A percentile compares a stretch with the other conserved stretches of the same genome.
Conservation (phyloP, 2,329 filamentous ascomycete genomes). For the Sordariomycetes sp. region DNA sequence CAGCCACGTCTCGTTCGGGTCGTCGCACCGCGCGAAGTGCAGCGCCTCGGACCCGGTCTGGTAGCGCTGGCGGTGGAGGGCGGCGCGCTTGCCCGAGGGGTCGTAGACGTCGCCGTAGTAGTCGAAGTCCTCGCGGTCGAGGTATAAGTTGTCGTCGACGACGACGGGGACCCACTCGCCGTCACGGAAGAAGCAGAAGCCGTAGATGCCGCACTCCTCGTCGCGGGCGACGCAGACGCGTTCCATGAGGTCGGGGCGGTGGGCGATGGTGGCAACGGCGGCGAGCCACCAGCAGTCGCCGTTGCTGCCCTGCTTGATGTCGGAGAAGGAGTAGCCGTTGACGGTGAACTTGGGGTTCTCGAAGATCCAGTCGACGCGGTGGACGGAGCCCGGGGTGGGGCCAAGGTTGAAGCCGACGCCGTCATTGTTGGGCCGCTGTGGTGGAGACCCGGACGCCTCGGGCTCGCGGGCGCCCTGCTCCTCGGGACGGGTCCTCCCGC, state of each 20-base stretch:
- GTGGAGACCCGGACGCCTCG: not conserved
- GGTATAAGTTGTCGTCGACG: conserved; percentile 45
- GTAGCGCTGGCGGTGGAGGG: conserved; percentile 48
- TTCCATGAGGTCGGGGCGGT: conserved; percentile 50
- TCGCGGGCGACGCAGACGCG: conserved; percentile 63
- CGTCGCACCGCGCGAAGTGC: conserved; percentile 63
- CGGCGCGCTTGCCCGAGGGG: conserved; percentile 38
- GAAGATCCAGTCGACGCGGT: conserved; percentile 49
- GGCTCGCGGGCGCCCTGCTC: not conserved
- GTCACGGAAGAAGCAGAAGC: conserved; percentile 75
- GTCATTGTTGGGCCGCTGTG: not conserved
- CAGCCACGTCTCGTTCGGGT: conserved; percentile 71
- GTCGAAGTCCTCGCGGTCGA: conserved; percentile 27
- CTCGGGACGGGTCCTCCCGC: not conserved
- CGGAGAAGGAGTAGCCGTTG: conserved; percentile 66
- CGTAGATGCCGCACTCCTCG: conserved; percentile 68
- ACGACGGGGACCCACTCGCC: conserved; percentile 59
- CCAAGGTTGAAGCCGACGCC: not conserved
- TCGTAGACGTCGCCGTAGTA: conserved; percentile 28
- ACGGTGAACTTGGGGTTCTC: conserved; percentile 68
- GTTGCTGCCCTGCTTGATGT: conserved; percentile 67
- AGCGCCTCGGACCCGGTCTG: conserved; percentile 61
- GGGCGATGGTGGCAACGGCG: conserved; percentile 5
- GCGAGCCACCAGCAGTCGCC: conserved; percentile 86
- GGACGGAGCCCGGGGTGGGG: conserved; percentile 23